Evolutionary conservation across 2,329 filamentous ascomycete genomes (phyloP).

Genomic region (Sporothrix globosa): DNA sequence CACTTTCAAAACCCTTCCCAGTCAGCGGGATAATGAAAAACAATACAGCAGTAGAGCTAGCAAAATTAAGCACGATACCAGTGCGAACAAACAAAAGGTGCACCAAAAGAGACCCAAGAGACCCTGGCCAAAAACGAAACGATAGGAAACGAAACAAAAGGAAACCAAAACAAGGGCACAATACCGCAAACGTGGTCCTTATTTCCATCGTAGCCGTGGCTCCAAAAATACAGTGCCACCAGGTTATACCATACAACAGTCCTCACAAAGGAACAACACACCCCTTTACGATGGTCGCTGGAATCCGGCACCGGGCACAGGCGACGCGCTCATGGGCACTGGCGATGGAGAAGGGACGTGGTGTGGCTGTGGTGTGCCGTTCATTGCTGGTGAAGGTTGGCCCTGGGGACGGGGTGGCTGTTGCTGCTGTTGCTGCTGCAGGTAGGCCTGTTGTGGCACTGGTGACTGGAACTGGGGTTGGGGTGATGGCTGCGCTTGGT

Average conservation of each 20-base stretch:
- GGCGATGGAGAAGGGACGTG: slow-evolving; percentile 37
- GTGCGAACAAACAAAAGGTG: background rate
- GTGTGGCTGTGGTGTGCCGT: slow-evolving; percentile 34
- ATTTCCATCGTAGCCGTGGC: background rate
- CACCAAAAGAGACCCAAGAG: background rate
- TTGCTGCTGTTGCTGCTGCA: slow-evolving; percentile 23
- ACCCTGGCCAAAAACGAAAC: background rate
- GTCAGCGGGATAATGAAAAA: background rate
- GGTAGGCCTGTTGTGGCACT: slow-evolving; percentile 30
- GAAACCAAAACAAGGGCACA: background rate
- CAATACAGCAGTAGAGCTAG: background rate
- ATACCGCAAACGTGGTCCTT: background rate
- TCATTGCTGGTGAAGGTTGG: slow-evolving; percentile 31
- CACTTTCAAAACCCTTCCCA: slow-evolving; percentile 1
- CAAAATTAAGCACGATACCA: background rate
- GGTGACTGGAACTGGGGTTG: slow-evolving; percentile 17
- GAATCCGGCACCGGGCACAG: slow-evolving; percentile 33
- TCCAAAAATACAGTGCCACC: background rate
- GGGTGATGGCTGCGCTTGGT: slow-evolving; percentile 12
- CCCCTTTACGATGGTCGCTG: slow-evolving; percentile 27
- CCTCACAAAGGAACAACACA: background rate
- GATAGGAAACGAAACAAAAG: background rate
- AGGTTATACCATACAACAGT: background rate
- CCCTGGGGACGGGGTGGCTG: background rate
- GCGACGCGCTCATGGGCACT: slow-evolving; percentile 36